These are phyloP conservation scores for Athelia sp. DNA, from an alignment of 1,284 basidiomycete genomes.

Conservation along the genomic window DNA sequence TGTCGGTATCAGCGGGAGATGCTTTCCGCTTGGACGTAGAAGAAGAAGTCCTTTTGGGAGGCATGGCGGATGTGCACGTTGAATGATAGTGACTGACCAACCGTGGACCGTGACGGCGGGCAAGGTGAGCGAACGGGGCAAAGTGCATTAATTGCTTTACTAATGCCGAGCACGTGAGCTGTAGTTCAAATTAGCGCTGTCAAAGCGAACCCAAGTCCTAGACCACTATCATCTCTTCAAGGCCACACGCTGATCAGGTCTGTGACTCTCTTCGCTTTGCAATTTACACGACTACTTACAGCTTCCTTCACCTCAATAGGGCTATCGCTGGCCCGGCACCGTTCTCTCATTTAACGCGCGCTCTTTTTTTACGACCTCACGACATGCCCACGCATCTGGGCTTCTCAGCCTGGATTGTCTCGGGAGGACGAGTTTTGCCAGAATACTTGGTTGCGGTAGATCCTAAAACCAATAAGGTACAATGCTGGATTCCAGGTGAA, in stretches of 20 bases:
- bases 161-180: neutral
- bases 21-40: constrained; percentile 27
- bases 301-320: neutral
- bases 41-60: constrained; percentile 24
- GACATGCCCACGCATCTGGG: constrained; percentile 50
- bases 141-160: neutral
- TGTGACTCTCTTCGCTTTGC: too few relatives aligned
- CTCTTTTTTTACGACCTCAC: too few relatives aligned
- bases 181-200: neutral
- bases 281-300: neutral
- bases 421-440: constrained; percentile 38
- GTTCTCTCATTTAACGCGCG: neutral
- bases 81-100: neutral
- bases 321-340: neutral
- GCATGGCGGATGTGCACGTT: constrained; percentile 17
- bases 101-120: too few relatives aligned
- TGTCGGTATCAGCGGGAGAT: constrained; percentile 15
- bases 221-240: too few relatives aligned
- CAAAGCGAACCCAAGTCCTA: neutral
- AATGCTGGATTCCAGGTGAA: constrained; percentile 62
- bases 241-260: too few relatives aligned
- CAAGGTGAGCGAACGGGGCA: neutral
- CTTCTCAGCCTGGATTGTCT: constrained; percentile 63
- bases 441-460: constrained; percentile 51
- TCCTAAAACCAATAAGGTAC: constrained; percentile 34